Evolutionary conservation across 192 early-diverging fungal species (phyloP).

Genomic region (Dissophora ornata): DNA sequence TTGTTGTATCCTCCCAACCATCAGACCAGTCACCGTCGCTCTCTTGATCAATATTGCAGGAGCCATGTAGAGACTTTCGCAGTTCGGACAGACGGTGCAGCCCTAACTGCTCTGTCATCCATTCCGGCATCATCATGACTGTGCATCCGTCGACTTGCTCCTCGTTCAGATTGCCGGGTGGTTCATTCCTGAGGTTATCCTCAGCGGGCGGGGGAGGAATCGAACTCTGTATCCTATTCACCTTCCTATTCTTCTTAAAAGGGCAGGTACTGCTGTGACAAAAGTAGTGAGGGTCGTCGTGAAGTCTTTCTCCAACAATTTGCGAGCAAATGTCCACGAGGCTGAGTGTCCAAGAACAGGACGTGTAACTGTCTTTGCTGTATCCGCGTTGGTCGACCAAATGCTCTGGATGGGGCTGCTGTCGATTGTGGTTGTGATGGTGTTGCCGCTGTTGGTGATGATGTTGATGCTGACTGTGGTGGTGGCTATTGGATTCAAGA

Average conservation of each 20-base stretch:
- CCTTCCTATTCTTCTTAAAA: slow-evolving; percentile 5
- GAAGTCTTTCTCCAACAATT: slow-evolving; percentile 30
- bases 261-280: slow-evolving; percentile 19
- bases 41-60: too few relatives aligned
- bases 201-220: too few relatives aligned
- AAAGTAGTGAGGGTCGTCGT: slow-evolving; percentile 37
- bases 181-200: too few relatives aligned
- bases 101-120: slow-evolving; percentile 33
- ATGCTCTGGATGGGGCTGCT: slow-evolving; percentile 22
- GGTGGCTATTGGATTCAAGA: background rate
- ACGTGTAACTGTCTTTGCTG: slow-evolving; percentile 42
- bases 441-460: slow-evolving; percentile 1
- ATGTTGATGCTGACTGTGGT: background rate
- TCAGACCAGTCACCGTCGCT: background rate
- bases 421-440: background rate
- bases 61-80: background rate
- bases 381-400: slow-evolving; percentile 29
- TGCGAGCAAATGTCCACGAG: slow-evolving; percentile 45
- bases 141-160: slow-evolving; percentile 21
- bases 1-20: too few relatives aligned
- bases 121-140: slow-evolving; percentile 29
- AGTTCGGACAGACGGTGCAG: slow-evolving; percentile 19
- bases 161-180: background rate
- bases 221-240: too few relatives aligned
- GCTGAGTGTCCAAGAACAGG: slow-evolving; percentile 44